A percentile compares a stretch with the other conserved stretches of the same genome.
Conservation (phyloP, 2,329 filamentous ascomycete species). For the Botrytis galanthina region DNA sequence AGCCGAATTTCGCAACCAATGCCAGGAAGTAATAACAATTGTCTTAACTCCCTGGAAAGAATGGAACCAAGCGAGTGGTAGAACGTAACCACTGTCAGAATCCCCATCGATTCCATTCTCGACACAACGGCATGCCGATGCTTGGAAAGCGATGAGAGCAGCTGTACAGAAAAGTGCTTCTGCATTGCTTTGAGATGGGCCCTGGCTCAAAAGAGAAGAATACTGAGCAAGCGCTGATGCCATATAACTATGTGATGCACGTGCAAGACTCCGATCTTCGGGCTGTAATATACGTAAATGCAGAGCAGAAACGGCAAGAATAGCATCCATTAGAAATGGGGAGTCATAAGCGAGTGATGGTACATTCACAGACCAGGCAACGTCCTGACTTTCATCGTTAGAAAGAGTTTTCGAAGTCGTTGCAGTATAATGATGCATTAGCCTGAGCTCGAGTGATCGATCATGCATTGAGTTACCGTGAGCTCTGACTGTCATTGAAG, state of each 20-base stretch:
- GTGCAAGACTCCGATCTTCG: constrained; percentile 57
- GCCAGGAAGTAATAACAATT: constrained; percentile 62
- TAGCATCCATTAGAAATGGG: constrained; percentile 59
- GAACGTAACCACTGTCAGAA: constrained; percentile 48
- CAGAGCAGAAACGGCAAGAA: constrained; percentile 62
- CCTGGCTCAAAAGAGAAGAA: constrained; percentile 53
- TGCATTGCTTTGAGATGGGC: constrained; percentile 58
- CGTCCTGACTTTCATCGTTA: constrained; percentile 51
- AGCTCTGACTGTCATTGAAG: constrained; percentile 26
- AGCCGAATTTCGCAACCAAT: constrained; percentile 57
- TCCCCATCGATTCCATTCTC: constrained; percentile 51
- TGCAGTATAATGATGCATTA: constrained; percentile 64
- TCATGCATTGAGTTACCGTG: constrained; percentile 23
- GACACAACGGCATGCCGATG: constrained; percentile 62
- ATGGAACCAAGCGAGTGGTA: constrained; percentile 65
- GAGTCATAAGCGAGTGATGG: constrained; percentile 61
- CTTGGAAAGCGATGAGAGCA: constrained; percentile 64
- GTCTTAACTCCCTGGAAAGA: constrained; percentile 67
- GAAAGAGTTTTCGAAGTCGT: constrained; percentile 57
- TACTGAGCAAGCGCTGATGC: constrained; percentile 62
- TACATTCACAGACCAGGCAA: constrained; percentile 59
- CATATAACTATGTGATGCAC: constrained; percentile 64
- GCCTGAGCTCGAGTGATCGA: constrained; percentile 52
- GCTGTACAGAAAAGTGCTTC: constrained; percentile 63
- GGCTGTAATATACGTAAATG: constrained; percentile 58